Percentiles rank a stretch among this genome's conserved stretches.
These are phyloP conservation scores for Psilocybe azurescens DNA, from an alignment of 768 basidiomycete genomes.

Conservation along the genomic window DNA sequence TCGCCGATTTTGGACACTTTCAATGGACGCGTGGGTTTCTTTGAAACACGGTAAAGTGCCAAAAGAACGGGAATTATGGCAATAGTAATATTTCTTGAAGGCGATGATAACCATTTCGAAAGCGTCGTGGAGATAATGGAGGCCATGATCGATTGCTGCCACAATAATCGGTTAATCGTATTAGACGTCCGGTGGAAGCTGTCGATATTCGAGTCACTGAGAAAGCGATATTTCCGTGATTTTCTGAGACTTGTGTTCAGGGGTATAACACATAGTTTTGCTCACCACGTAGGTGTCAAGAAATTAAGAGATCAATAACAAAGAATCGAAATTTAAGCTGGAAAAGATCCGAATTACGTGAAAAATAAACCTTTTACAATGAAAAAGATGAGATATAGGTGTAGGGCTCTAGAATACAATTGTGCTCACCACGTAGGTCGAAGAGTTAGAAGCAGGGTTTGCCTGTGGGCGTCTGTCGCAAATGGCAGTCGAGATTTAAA, in stretches of 20 bases:
- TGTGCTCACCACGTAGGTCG: neutral
- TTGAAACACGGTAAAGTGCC: slow-evolving; percentile 26
- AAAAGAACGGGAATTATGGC: slow-evolving; percentile 31
- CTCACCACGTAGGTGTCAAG: neutral
- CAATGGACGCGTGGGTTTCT: slow-evolving; percentile 31
- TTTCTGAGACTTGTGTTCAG: no score
- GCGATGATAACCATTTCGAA: neutral
- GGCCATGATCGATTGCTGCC: neutral
- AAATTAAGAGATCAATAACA: neutral
- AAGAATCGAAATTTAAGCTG: no score
- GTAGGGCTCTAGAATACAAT: neutral
- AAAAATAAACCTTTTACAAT: neutral
- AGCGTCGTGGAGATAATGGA: slow-evolving; percentile 5
- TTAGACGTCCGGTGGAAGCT: no score
- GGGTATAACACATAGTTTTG: neutral
- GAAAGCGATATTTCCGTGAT: no score
- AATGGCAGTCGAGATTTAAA: no score
- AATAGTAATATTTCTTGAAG: slow-evolving; percentile 14
- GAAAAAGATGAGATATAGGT: neutral
- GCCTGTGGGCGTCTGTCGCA: no score
- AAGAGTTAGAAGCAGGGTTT: neutral
- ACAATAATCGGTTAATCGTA: no score
- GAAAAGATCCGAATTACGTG: no score
- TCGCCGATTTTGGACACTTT: slow-evolving; percentile 55
- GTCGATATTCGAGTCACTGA: no score